Evolutionary conservation across 306 rosid genomes (phyloP).

Genomic region (Vachellia collinsii): DNA sequence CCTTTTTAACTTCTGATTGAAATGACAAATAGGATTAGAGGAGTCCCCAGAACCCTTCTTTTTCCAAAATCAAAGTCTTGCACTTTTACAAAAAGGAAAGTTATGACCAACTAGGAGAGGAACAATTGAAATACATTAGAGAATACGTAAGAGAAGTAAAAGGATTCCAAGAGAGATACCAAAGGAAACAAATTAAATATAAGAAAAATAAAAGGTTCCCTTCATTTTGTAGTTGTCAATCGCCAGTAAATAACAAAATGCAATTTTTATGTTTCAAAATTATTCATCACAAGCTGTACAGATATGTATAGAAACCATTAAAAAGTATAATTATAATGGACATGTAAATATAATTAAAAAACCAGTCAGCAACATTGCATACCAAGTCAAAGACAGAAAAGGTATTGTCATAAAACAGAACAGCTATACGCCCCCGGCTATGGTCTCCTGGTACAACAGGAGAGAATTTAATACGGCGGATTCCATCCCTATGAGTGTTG

Average conservation of each 20-base stretch:
- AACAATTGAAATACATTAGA: neutral
- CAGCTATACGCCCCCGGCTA: conserved; percentile 94
- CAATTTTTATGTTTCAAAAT: conserved; percentile 20
- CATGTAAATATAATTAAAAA: conserved; percentile 25
- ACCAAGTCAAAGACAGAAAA: conserved; percentile 96
- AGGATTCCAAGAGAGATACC: neutral
- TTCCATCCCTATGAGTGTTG: conserved; percentile 94
- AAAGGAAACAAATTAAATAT: neutral
- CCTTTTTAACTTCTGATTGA: neutral
- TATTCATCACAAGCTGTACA: conserved; percentile 17
- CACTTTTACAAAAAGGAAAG: neutral
- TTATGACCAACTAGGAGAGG: neutral
- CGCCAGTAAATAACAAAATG: conserved; percentile 14
- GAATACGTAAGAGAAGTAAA: neutral
- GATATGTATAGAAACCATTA: conserved; percentile 8
- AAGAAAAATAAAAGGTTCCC: neutral
- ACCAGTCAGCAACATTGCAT: conserved; percentile 37
- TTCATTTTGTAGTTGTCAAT: neutral
- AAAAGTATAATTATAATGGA: conserved; percentile 8
- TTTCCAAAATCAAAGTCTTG: conserved; percentile 20
- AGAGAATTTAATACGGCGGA: conserved; percentile 90
- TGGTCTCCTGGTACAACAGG: conserved; percentile 90
- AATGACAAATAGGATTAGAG: conserved; percentile 5
- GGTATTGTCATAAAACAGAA: conserved; percentile 91
- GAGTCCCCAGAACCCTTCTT: conserved; percentile 27